A percentile compares a stretch with the other conserved stretches of the same genome.
These are phyloP conservation scores for Fusarium sp. DNA, from an alignment of 2,329 filamentous ascomycete genomes.

Conservation along the genomic window DNA sequence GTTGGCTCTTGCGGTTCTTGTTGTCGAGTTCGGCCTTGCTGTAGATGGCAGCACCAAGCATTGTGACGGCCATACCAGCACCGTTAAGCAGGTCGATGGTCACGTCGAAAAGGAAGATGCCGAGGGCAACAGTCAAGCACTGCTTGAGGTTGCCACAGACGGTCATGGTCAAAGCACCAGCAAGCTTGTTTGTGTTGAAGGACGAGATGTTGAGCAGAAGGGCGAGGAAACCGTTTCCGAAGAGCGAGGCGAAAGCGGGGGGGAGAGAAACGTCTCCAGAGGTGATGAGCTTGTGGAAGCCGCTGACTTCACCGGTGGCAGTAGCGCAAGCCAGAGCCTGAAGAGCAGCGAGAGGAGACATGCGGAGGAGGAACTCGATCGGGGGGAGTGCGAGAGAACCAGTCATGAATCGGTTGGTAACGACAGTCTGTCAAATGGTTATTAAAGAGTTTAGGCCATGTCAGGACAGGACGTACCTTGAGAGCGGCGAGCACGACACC, in stretches of 20 bases:
- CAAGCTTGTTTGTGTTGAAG: conserved; percentile 65
- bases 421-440: conserved; percentile 57
- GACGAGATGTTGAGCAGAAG: conserved; percentile 65
- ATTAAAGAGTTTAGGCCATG: not conserved
- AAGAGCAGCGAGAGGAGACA: conserved; percentile 66
- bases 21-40: conserved; percentile 64
- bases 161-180: conserved; percentile 66
- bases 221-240: conserved; percentile 62
- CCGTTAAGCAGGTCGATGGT: conserved; percentile 61
- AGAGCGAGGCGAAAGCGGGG: conserved; percentile 52
- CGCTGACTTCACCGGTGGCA: conserved; percentile 60
- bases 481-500: conserved; percentile 62
- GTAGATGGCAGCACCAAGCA: conserved; percentile 65
- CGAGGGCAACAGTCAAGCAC: conserved; percentile 62
- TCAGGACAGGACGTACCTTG: conserved; percentile 52
- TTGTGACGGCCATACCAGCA: conserved; percentile 62
- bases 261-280: conserved; percentile 47
- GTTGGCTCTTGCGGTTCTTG: conserved; percentile 46
- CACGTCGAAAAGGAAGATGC: conserved; percentile 62
- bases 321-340: conserved; percentile 63
- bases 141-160: conserved; percentile 68
- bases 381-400: conserved; percentile 64
- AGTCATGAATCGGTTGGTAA: conserved; percentile 71
- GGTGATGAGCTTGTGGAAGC: conserved; percentile 49
- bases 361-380: conserved; percentile 67